Evolutionary conservation across 768 basidiomycete species (phyloP), one percentile per base, ranked within the genome.

Genomic region (Daedaleopsis sinensis): DNA sequence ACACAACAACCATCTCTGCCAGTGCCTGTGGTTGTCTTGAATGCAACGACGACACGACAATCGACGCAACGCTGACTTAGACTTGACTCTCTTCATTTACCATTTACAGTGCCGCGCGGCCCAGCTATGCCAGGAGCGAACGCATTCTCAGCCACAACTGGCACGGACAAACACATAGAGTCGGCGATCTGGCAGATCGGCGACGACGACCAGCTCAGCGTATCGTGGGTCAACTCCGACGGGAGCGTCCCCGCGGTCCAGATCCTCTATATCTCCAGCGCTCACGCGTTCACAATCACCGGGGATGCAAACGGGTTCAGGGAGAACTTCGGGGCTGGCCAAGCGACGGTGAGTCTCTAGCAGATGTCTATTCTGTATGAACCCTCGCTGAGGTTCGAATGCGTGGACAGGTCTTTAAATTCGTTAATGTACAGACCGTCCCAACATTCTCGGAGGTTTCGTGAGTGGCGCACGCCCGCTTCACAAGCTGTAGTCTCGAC

Each of bases 111-210:
- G 1, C 49, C 58, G 36, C n/a, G 51, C 36, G 54, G 62, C 2
- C 50, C 56, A 13, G 62, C 65, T 1, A 16, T 47, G 24, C 13
- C 19, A 27, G 58, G 8, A 3, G 23, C 52, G 16, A 70, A 70
- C 63, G 58, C 67, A n/a, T 70, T 65, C 65, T 62, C 61, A n/a
- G 61, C 42, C 16, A 60, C 69, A 8, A 67, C 65, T 6, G 57
- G 48, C 9, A 23, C 47, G 23, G 1, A 35, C 35, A 63, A 65
- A 54, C 36, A 38, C 19, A 55, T 54, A 42, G 69, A 70, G 52
- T 67, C 67, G 57, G 62, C 64, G 21, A 65, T 70, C 39, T 70
- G 69, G 69, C 47, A 46, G 50, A 53, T 68, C 55, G 24, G 6
- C 32, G 61, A 48, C 44, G 13, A 23, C 32, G 43, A 58, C 48